Percentiles rank a stretch among this genome's conserved stretches.
Conservation (phyloP, 2,329 filamentous ascomycete species). For the Diaporthe citrichinensis region DNA sequence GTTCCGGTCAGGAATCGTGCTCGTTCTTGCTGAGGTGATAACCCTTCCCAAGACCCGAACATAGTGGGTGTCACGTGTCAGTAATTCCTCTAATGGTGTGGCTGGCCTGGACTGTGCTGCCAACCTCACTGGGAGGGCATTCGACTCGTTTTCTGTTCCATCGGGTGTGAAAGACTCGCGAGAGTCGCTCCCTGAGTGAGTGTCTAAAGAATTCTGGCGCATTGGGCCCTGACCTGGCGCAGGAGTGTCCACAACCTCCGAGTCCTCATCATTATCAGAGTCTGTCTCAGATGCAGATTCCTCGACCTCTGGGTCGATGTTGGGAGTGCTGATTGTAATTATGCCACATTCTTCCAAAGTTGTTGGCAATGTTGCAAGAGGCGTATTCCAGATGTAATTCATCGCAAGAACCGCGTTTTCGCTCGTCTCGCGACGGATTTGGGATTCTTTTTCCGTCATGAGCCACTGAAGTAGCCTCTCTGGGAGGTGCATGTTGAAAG, state of each 20-base stretch:
- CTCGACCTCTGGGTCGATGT: background rate
- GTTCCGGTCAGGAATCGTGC: conserved; percentile 5
- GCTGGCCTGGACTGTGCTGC: background rate
- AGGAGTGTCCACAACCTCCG: background rate
- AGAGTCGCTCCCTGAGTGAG: background rate
- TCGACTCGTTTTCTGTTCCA: background rate
- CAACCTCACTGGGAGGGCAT: background rate
- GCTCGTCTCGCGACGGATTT: conserved; percentile 9
- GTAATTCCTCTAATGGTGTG: background rate
- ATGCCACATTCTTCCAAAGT: conserved; percentile 44
- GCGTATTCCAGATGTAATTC: background rate
- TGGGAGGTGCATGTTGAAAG: conserved; percentile 48
- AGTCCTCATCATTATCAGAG: background rate
- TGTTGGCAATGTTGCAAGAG: background rate
- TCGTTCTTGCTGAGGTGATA: conserved; percentile 31
- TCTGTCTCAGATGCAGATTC: background rate
- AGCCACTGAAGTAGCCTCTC: conserved; percentile 52
- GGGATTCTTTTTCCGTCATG: conserved; percentile 49
- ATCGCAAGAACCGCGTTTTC: conserved; percentile 35
- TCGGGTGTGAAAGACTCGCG: background rate
- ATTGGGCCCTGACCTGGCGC: background rate
- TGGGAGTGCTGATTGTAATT: background rate
- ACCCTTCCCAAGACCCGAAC: conserved; percentile 34
- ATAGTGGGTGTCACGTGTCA: conserved; percentile 20
- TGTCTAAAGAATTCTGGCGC: too few species aligned